These are phyloP conservation scores for Paraphaeosphaeria minitans DNA, from an alignment of 2,329 filamentous ascomycete species.

Conservation along the genomic window DNA sequence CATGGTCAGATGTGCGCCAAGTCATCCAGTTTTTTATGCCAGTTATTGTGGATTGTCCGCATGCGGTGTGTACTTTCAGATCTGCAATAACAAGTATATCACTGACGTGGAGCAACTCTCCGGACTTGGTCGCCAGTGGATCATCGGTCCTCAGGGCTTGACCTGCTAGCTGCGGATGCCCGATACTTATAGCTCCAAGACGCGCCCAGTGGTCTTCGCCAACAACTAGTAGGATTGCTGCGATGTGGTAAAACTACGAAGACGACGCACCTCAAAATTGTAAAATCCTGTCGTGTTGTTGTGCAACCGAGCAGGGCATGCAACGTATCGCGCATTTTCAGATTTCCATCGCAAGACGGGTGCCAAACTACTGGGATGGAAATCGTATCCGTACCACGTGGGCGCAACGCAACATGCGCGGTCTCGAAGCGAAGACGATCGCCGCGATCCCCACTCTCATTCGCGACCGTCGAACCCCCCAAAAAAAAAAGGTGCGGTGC, in stretches of 20 bases:
- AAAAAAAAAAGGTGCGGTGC: slow-evolving; percentile 3
- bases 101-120: not conserved
- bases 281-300: not conserved
- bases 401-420: not conserved
- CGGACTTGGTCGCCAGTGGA: not conserved
- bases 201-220: not conserved
- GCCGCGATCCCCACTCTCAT: not conserved
- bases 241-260: no score
- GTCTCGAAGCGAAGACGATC: not conserved
- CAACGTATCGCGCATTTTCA: no score
- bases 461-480: no score
- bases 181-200: not conserved
- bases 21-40: no score
- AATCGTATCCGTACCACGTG: no score
- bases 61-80: not conserved
- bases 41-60: no score
- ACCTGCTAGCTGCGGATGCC: not conserved
- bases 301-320: not conserved
- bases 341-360: no score
- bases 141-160: not conserved
- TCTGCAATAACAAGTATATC: not conserved
- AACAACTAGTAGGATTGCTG: not conserved
- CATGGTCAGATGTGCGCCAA: no score
- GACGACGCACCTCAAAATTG: not conserved
- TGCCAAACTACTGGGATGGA: no score